phyloP scores from a whole-genome alignment of 768 basidiomycete genomes.

The Agaricus blazei region DNA sequence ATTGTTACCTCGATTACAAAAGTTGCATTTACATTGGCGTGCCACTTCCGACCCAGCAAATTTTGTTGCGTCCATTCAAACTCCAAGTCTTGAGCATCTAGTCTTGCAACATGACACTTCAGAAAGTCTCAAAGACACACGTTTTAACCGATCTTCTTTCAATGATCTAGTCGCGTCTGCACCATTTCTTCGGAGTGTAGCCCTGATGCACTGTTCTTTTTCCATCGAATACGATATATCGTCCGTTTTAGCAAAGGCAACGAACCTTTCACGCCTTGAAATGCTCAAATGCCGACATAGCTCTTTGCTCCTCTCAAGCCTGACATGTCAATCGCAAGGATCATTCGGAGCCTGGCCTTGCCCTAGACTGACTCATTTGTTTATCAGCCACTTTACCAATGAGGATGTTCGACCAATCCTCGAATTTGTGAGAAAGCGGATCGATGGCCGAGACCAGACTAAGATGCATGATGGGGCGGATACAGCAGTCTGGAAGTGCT shows the following conservation, averaged over 20 bases:
- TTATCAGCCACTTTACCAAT: neutral
- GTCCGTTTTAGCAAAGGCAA: slow-evolving; percentile 4
- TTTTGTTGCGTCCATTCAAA: slow-evolving; percentile 14
- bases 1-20: slow-evolving; percentile 13
- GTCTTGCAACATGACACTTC: slow-evolving; percentile 8
- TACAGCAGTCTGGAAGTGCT: slow-evolving; percentile 5
- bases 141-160: slow-evolving; percentile 9
- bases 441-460: neutral
- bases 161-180: slow-evolving; percentile 13
- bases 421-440: slow-evolving; percentile 12
- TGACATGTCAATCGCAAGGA: neutral
- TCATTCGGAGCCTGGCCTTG: neutral
- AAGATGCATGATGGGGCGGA: neutral
- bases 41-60: slow-evolving; percentile 12
- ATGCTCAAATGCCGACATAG: neutral
- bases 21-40: slow-evolving; percentile 15
- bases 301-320: neutral
- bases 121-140: slow-evolving; percentile 7
- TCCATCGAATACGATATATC: slow-evolving; percentile 7
- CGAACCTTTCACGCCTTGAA: neutral
- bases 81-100: slow-evolving; percentile 14
- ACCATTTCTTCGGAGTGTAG: slow-evolving; percentile 8
- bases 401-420: slow-evolving; percentile 13
- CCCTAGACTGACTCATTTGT: neutral
- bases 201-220: slow-evolving; percentile 14